A percentile compares a stretch with the other conserved stretches of the same genome.
phyloP scores from a whole-genome alignment of 768 basidiomycete species.

The Phaeotremella fagi region DNA sequence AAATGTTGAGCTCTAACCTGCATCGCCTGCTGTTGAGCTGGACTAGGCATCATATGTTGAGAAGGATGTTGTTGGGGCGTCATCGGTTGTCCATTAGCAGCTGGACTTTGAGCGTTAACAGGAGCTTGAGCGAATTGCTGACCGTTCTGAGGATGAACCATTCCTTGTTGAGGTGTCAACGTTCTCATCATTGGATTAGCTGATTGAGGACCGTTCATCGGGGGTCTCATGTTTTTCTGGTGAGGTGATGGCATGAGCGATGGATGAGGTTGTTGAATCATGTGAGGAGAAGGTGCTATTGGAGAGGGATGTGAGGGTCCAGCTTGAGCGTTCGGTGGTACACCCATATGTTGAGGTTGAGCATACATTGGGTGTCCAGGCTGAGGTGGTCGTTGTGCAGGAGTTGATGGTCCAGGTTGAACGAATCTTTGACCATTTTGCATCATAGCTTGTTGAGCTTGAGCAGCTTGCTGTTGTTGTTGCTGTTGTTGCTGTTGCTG shows the following conservation, averaged over 20 bases:
- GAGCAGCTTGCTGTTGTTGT: constrained; percentile 2
- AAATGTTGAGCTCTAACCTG: constrained; percentile 1
- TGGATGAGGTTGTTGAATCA: constrained; percentile 36
- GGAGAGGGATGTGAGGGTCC: constrained; percentile 37
- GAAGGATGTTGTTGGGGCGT: constrained; percentile 9
- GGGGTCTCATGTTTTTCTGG: constrained; percentile 30
- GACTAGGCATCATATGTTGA: constrained; percentile 4
- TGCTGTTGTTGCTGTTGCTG: constrained; percentile 16
- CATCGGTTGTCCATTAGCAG: constrained; percentile 8
- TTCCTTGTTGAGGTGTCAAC: constrained; percentile 26
- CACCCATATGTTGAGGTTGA: constrained; percentile 6
- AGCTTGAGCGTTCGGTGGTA: constrained; percentile 22
- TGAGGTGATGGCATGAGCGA: constrained; percentile 37
- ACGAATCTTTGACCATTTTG: constrained; percentile 21
- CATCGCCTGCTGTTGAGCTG: constrained; percentile 18
- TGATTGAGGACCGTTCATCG: constrained; percentile 3
- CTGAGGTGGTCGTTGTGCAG: constrained; percentile 19
- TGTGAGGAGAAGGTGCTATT: constrained; percentile 29
- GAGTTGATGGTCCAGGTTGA: constrained; percentile 12
- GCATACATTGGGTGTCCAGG: constrained; percentile 29
- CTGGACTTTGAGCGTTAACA: constrained; percentile 6
- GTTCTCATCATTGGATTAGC: constrained; percentile 30
- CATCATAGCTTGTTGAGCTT: constrained; percentile 19
- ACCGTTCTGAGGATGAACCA: constrained; percentile 10
- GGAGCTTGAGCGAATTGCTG: constrained; percentile 5